Conservation (phyloP, 176 grass and related monocot genomes). For the Pontederia paniculata region DNA sequence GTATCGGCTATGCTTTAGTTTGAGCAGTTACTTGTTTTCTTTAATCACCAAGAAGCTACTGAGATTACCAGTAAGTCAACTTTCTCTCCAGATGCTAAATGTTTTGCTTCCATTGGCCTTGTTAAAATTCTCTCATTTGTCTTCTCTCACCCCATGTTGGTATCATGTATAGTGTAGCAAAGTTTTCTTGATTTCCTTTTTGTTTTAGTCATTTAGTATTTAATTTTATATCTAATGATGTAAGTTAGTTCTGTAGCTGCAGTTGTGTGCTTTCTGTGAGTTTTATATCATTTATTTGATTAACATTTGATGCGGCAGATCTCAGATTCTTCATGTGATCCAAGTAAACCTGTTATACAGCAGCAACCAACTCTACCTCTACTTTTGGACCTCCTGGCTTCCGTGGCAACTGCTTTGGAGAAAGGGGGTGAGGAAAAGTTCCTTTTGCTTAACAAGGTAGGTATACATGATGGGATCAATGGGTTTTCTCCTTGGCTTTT, state of each 20-base stretch:
- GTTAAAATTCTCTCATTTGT: neutral
- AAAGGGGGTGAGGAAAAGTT: slow-evolving; percentile 83
- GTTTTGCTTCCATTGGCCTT: no score
- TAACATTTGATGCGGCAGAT: slow-evolving; percentile 24
- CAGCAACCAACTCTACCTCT: slow-evolving; percentile 65
- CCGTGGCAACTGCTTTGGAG: slow-evolving; percentile 45
- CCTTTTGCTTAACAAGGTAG: slow-evolving; percentile 91
- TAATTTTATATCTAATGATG: slow-evolving; percentile 7
- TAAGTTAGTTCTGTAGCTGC: neutral
- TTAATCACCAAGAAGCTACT: slow-evolving; percentile 67
- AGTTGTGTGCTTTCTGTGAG: slow-evolving; percentile 7
- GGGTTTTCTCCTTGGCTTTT: neutral
- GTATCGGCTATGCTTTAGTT: slow-evolving; percentile 68
- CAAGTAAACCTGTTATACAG: slow-evolving; percentile 3
- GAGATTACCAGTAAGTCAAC: slow-evolving; percentile 48
- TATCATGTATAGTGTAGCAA: neutral
- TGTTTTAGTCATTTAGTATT: neutral
- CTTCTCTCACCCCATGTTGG: neutral
- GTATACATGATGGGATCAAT: neutral
- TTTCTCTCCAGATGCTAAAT: no score
- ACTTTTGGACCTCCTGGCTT: slow-evolving; percentile 66
- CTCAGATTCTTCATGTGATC: slow-evolving; percentile 25
- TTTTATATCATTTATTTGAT: slow-evolving; percentile 7
- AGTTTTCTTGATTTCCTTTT: neutral
- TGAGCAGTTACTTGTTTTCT: slow-evolving; percentile 74